Conservation (phyloP, 2,329 filamentous ascomycete genomes). For the Diaporthe sp. region DNA sequence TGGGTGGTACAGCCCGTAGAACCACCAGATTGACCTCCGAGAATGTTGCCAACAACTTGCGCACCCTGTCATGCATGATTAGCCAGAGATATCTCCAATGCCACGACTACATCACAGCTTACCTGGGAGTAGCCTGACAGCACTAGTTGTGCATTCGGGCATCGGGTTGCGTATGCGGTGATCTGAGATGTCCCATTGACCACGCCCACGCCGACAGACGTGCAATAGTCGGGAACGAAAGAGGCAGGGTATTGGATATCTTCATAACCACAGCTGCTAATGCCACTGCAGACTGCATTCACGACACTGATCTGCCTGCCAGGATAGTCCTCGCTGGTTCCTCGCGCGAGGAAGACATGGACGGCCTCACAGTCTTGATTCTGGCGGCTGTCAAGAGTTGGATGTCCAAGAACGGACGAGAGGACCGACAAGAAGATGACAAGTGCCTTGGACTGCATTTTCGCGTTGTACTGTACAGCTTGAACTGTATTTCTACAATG, state of each 20-base stretch:
- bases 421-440: neutral
- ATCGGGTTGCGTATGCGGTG: conserved; percentile 30
- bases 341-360: conserved; percentile 30
- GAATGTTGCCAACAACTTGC: conserved; percentile 38
- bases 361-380: conserved; percentile 25
- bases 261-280: conserved; percentile 36
- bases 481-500: neutral
- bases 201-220: conserved; percentile 31
- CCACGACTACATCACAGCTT: neutral
- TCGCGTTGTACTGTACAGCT: neutral
- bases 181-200: conserved; percentile 37
- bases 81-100: neutral
- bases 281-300: conserved; percentile 12
- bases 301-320: conserved; percentile 24
- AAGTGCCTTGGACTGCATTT: conserved; percentile 11
- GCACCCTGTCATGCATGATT: conserved; percentile 23
- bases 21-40: conserved; percentile 38
- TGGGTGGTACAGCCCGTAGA: conserved; percentile 36
- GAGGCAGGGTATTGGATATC: conserved; percentile 34
- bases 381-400: neutral
- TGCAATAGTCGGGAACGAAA: conserved; percentile 35
- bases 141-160: conserved; percentile 35
- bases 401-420: conserved; percentile 5
- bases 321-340: conserved; percentile 27
- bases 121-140: conserved; percentile 37